Base-by-base conservation (phyloP, 352 stramenopile species). In the Thraustochytrium striatum region DNA sequence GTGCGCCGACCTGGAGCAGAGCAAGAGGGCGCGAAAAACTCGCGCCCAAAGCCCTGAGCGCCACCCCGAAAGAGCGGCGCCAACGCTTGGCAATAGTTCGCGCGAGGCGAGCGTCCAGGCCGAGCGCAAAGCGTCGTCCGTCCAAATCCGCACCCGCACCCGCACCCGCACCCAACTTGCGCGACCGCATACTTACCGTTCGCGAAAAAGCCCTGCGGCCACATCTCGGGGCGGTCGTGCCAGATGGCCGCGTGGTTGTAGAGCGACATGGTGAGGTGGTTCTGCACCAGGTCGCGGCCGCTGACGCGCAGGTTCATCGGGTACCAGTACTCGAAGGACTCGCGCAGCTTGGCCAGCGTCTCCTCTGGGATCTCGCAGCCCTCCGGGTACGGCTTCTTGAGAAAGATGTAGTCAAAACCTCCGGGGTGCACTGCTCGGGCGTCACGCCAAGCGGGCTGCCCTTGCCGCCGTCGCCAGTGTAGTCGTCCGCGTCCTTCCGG, bases 281-380 rank as follows among this genome's bases (percentile, higher is more conserved):
- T 99, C 39, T 94, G 94, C 83, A 99, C 99, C 72, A 97, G 85
- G 79, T 91, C 87, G 62, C 95, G 95, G 32, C 95, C 97, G 57
- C 92, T 98, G 33, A 98, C 95, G 61, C 97, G 91, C 59, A 99
- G 90, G 82, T 99, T 95, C 83, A 99, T 91, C 2, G 97, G 97
- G 88, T 99, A 99, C 97, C 97, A 99, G 87, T 99, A 99, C 85
- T 98, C 89, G 83, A 99, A 99, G 86, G 99, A 95, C 75, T 86
- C 84, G 72, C 91, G 91, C 87, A 99, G 92, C 83, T 96, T 89
- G 73, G 96, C 88, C 19, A 99, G 87, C 41, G 93, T 89, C n/a
- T 88, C 87, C 78, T 90, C 83, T 41, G 91, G 80, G 81, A 98
- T 98, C 11, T 86, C 88, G 52, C 89, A 96, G 68, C 1, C 55